Percentiles rank a stretch among this genome's conserved stretches.
Conservation (phyloP, 1,139 yeast genomes). For the Williopsis jadinii region DNA sequence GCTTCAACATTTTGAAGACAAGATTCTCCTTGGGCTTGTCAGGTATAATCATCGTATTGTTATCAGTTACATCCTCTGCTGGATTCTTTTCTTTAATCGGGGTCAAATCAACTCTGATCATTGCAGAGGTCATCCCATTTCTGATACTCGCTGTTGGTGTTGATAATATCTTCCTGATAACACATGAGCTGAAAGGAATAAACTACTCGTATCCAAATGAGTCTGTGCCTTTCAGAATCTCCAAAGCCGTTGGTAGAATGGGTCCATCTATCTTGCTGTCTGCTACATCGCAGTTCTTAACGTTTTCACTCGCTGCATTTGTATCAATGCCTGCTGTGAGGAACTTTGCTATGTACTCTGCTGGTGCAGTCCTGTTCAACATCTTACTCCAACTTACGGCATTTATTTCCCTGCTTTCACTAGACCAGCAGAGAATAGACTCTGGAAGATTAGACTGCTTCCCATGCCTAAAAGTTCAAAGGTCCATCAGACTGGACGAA, state of each 20-base stretch:
- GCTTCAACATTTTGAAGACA: conserved; percentile 43
- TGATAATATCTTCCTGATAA: conserved; percentile 82
- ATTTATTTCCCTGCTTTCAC: conserved; percentile 63
- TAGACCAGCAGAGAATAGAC: conserved; percentile 62
- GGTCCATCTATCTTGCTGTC: conserved; percentile 87
- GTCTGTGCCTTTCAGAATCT: conserved; percentile 46
- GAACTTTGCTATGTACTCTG: conserved; percentile 87
- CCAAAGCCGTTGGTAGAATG: conserved; percentile 58
- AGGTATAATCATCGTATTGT: conserved; percentile 72
- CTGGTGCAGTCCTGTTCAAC: conserved; percentile 77
- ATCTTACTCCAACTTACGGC: conserved; percentile 75
- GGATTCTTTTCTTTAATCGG: conserved; percentile 76
- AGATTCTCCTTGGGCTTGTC: conserved; percentile 71
- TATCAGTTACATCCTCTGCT: conserved; percentile 75
- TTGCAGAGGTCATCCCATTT: conserved; percentile 97
- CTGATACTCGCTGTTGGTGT: conserved; percentile 90
- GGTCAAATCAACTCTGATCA: conserved; percentile 78
- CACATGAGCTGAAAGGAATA: conserved; percentile 65
- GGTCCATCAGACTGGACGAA: conserved; percentile 16
- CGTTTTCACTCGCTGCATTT: conserved; percentile 70
- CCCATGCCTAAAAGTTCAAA: conserved; percentile 38
- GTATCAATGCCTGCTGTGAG: conserved; percentile 95
- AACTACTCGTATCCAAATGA: conserved; percentile 38
- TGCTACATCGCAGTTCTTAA: conserved; percentile 65
- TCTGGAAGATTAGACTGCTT: conserved; percentile 52